A percentile compares a stretch with the other conserved stretches of the same genome.
phyloP scores from a whole-genome alignment of 768 basidiomycete genomes.

The Tulasnella sp. region DNA sequence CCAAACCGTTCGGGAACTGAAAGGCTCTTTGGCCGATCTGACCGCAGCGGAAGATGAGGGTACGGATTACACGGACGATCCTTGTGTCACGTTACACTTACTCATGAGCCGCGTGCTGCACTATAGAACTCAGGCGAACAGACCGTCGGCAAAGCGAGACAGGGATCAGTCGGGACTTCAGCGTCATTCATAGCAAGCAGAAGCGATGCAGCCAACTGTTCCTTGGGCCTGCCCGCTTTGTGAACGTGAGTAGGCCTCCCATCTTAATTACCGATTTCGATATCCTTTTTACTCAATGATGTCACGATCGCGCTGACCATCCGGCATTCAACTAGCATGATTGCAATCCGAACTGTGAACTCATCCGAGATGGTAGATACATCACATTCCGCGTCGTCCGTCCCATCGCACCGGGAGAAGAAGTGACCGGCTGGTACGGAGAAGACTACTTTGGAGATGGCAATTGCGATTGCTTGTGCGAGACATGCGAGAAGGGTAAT shows the following conservation, averaged over 20 bases:
- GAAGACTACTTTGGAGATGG: constrained; percentile 73
- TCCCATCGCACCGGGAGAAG: constrained; percentile 68
- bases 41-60: constrained; percentile 69
- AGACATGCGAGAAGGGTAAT: constrained; percentile 70
- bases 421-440: constrained; percentile 83
- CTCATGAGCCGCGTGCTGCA: background rate
- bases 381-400: constrained; percentile 80
- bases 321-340: constrained; percentile 46
- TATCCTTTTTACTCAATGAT: constrained; percentile 16
- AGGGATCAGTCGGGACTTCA: constrained; percentile 70
- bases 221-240: constrained; percentile 83
- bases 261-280: constrained; percentile 11
- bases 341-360: constrained; percentile 79
- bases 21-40: constrained; percentile 82
- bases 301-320: background rate
- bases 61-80: background rate
- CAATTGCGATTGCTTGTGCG: constrained; percentile 70
- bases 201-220: constrained; percentile 90
- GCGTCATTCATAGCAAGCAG: constrained; percentile 82
- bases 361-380: constrained; percentile 79
- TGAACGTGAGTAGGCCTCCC: constrained; percentile 51
- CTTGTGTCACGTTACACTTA: background rate
- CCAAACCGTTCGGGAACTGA: constrained; percentile 69
- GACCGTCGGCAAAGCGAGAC: constrained; percentile 51
- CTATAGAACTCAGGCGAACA: constrained; percentile 62